These are phyloP conservation scores for Castanea crenata DNA, from an alignment of 306 rosid genomes.

Conservation along the genomic window DNA sequence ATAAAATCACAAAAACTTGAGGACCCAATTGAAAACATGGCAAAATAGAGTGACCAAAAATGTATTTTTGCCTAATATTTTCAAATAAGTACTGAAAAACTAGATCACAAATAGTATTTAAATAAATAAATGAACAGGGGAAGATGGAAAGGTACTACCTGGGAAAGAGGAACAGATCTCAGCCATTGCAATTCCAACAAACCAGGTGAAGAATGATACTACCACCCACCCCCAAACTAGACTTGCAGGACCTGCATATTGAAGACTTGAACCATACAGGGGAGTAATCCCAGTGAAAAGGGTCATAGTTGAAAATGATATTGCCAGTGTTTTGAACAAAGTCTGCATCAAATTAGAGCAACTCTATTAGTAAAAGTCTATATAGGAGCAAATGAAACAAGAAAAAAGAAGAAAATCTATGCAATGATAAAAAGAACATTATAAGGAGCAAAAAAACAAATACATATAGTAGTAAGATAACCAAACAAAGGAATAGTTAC, in stretches of 20 bases:
- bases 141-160: conserved; percentile 36
- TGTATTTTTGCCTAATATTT: too few relatives aligned
- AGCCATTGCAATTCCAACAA: conserved; percentile 86
- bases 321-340: conserved; percentile 86
- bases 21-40: too few relatives aligned
- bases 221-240: conserved; percentile 93
- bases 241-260: conserved; percentile 80
- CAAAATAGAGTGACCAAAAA: too few relatives aligned
- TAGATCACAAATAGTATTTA: background rate
- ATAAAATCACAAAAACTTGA: too few relatives aligned
- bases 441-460: background rate
- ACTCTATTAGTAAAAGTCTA: background rate
- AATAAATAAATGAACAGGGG: background rate
- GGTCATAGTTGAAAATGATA: conserved; percentile 82
- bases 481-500: conserved; percentile 22
- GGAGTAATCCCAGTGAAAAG: conserved; percentile 98
- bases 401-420: background rate
- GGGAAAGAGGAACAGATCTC: conserved; percentile 96
- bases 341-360: conserved; percentile 46
- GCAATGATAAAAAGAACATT: background rate
- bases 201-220: conserved; percentile 85
- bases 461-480: background rate
- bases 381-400: background rate
- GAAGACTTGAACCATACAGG: conserved; percentile 76
- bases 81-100: background rate